Evolutionary conservation across 2,329 filamentous ascomycete species (phyloP).

Genomic region (Dactylella cylindrospora): DNA sequence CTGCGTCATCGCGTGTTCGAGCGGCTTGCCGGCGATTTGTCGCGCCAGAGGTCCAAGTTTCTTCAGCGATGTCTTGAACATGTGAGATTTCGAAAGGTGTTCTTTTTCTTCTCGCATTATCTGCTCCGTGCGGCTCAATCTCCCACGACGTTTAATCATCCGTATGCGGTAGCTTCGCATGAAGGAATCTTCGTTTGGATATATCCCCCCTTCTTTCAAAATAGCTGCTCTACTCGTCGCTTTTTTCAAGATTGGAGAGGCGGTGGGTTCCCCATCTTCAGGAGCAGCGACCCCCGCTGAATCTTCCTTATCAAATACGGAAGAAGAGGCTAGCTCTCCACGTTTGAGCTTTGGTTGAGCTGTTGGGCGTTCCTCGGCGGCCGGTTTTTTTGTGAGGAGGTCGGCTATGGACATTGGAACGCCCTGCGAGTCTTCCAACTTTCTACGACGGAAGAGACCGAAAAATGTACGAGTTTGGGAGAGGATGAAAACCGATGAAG

Average conservation of each 20-base stretch:
- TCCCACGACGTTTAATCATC: slow-evolving; percentile 68
- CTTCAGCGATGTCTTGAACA: slow-evolving; percentile 83
- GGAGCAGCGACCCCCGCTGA: background rate
- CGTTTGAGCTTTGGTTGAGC: slow-evolving; percentile 46
- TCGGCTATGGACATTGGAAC: slow-evolving; percentile 51
- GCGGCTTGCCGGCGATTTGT: slow-evolving; percentile 88
- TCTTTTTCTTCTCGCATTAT: slow-evolving; percentile 58
- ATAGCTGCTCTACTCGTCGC: slow-evolving; percentile 59
- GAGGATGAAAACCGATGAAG: background rate
- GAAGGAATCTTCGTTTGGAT: slow-evolving; percentile 69
- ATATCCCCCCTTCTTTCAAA: slow-evolving; percentile 22
- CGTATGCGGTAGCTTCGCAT: slow-evolving; percentile 77
- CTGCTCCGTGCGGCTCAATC: slow-evolving; percentile 66
- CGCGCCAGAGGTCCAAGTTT: slow-evolving; percentile 83
- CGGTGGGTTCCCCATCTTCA: slow-evolving; percentile 21
- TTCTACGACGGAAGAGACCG: slow-evolving; percentile 32
- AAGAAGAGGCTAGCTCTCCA: slow-evolving; percentile 56
- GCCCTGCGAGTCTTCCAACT: slow-evolving; percentile 29
- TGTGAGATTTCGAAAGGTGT: slow-evolving; percentile 64
- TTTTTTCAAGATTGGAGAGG: slow-evolving; percentile 16
- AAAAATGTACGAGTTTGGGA: slow-evolving; percentile 26
- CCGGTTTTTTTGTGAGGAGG: slow-evolving; percentile 50
- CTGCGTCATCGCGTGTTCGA: slow-evolving; percentile 89
- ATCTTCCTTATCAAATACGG: slow-evolving; percentile 55
- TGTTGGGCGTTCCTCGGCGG: slow-evolving; percentile 3